phyloP scores from a whole-genome alignment of 2,329 filamentous ascomycete genomes.

The Botryosphaeria dothidea region DNA sequence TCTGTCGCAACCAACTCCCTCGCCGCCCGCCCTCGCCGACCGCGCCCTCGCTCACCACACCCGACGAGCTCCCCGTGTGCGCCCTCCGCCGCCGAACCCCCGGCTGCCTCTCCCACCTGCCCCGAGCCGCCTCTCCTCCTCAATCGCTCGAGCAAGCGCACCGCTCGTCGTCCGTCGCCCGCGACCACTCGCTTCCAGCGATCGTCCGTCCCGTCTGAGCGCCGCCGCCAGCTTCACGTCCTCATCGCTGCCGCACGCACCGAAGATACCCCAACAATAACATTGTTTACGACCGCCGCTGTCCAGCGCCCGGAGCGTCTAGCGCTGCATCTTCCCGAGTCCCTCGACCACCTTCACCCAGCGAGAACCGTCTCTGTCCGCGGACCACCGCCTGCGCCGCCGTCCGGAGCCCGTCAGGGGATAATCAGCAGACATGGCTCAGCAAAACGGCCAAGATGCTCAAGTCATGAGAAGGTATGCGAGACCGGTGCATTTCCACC shows the following conservation, averaged over 20 bases:
- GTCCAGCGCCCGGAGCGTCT: neutral
- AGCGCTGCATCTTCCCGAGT: neutral
- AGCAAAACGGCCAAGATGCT: slow-evolving; percentile 19
- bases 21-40: slow-evolving; percentile 13
- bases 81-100: neutral
- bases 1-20: neutral
- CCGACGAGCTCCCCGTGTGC: slow-evolving; percentile 1
- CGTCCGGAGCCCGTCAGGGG: slow-evolving; percentile 8
- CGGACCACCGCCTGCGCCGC: neutral
- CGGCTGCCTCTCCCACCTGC: neutral
- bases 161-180: neutral
- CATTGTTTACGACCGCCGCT: slow-evolving; percentile 6
- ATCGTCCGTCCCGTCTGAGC: neutral
- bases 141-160: neutral
- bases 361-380: neutral
- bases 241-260: slow-evolving; percentile 11
- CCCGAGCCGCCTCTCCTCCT: neutral
- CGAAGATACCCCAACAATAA: slow-evolving; percentile 18
- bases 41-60: slow-evolving; percentile 6
- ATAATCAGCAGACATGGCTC: slow-evolving; percentile 17
- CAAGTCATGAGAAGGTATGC: slow-evolving; percentile 21
- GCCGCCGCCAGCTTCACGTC: neutral
- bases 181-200: neutral
- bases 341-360: neutral
- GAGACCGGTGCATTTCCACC: slow-evolving; percentile 4